These are phyloP conservation scores for Plenodomus biglobosus DNA, from an alignment of 2,329 filamentous ascomycete species.

Conservation along the genomic window DNA sequence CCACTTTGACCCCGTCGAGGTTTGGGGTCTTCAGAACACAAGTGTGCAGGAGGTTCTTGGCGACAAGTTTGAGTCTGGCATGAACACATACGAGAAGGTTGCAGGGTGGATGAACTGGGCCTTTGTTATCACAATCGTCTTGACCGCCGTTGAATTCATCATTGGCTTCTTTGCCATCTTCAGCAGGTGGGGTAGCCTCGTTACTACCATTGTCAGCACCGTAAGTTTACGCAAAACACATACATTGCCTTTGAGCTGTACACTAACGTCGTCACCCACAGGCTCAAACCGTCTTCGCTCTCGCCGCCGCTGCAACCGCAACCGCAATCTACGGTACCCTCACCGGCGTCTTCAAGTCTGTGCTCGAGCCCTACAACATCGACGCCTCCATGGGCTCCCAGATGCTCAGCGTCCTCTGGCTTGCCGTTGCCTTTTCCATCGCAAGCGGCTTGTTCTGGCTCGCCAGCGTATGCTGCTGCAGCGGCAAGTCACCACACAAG, in stretches of 20 bases:
- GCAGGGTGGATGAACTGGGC: constrained; percentile 81
- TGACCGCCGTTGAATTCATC: constrained; percentile 70
- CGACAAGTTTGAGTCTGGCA: constrained; percentile 63
- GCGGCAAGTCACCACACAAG: constrained; percentile 58
- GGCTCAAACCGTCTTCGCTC: constrained; percentile 58
- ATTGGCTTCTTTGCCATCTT: constrained; percentile 82
- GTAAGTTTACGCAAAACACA: constrained; percentile 53
- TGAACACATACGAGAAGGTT: constrained; percentile 73
- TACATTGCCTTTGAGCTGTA: constrained; percentile 37
- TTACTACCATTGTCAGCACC: constrained; percentile 75
- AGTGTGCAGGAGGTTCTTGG: constrained; percentile 60
- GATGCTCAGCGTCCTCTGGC: constrained; percentile 75
- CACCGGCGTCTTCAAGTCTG: constrained; percentile 65
- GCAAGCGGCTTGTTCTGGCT: constrained; percentile 86
- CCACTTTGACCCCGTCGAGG: constrained; percentile 71
- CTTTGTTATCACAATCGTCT: constrained; percentile 72
- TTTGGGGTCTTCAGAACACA: constrained; percentile 62
- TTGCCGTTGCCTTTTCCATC: constrained; percentile 75
- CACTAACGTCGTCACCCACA: constrained; percentile 21
- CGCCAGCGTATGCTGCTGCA: constrained; percentile 89
- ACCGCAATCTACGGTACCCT: constrained; percentile 74
- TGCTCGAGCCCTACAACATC: constrained; percentile 72
- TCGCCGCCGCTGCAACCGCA: constrained; percentile 70
- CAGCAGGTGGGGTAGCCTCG: constrained; percentile 76
- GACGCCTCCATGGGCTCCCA: constrained; percentile 64